Evolutionary conservation across 371 early-diverging fungal species (phyloP), one percentile per base, ranked within the genome.

Genomic region (Actinomortierella ambigua): DNA sequence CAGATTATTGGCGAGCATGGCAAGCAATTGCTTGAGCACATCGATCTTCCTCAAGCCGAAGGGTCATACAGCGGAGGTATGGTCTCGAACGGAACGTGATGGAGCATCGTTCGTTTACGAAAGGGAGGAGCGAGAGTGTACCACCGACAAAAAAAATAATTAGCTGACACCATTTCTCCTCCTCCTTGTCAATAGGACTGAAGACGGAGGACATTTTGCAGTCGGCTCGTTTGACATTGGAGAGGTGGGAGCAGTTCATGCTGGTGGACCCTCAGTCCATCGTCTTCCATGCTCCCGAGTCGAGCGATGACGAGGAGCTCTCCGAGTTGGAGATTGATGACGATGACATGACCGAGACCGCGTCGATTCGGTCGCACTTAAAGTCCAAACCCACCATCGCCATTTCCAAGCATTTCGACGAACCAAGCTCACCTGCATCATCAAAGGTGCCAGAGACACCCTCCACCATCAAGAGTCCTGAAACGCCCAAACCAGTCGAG

Each of bases 1-100:
- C 67, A 66, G 42, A 73, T 73, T 28, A 73, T 73, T 57, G 73
- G 73, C 18, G 73, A 73, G 34, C 73, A 73, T 60, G 73, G 73
- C 23, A 66, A 63, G 26, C 57, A 69, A 17, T 22, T 69, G 27
- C 50, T 73, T 17, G 67, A 67, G 0, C 75, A 66, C 47, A 66
- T 73, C 17, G 75, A 73, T 27, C 47, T 60, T n/a, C 61, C 67
- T 15, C 42, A 61, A 42, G 20, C 61, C 28, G 34, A 11, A 4
- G 34, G 34, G 34, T 4, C 34, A 34, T 34, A 34, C 34, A 34
- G 34, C 11, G 34, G 34, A 34, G 34, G 34, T 34, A 34, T 34
- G 34, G 34, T 34, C 34, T 11, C 11, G 34, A 34, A 34, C n/a
- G n/a, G n/a, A n/a, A n/a, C n/a, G n/a, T n/a, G n/a, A n/a, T n/a